Conservation (phyloP, 352 stramenopile genomes). For the Pythium coloratum region DNA sequence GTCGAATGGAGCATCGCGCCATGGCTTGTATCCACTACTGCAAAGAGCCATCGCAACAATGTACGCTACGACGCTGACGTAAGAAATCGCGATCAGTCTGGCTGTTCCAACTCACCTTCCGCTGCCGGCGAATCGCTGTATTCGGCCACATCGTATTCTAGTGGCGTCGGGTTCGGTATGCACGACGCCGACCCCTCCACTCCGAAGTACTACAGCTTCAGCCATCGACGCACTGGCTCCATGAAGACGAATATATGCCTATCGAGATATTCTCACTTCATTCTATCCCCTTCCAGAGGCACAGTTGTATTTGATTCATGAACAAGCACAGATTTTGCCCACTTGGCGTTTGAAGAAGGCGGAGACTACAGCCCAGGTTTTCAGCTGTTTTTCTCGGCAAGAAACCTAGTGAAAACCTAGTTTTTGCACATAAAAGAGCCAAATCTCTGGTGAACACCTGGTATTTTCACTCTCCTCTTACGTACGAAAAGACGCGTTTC, state of each 20-base stretch:
- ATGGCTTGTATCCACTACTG: constrained; percentile 24
- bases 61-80: not conserved
- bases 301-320: not conserved
- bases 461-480: too few relatives aligned
- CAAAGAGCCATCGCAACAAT: not conserved
- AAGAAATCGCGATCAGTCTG: not conserved
- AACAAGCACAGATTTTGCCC: too few relatives aligned
- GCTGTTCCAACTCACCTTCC: constrained; percentile 4
- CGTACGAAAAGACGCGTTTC: too few relatives aligned
- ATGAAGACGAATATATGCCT: constrained; percentile 34
- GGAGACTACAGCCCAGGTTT: too few relatives aligned
- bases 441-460: too few relatives aligned
- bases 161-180: constrained; percentile 2
- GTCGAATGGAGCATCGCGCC: constrained; percentile 75
- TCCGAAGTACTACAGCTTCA: constrained; percentile 35
- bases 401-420: too few relatives aligned
- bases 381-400: too few relatives aligned
- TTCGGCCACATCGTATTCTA: constrained; percentile 31
- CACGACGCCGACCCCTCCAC: constrained; percentile 15
- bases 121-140: not conserved
- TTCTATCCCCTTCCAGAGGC: not conserved
- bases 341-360: too few relatives aligned
- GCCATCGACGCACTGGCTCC: constrained; percentile 48
- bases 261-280: too few relatives aligned
- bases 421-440: too few relatives aligned